These are phyloP conservation scores for Cardiospermum halicacabum DNA, from an alignment of 345 rosid genomes.

Conservation along the genomic window DNA sequence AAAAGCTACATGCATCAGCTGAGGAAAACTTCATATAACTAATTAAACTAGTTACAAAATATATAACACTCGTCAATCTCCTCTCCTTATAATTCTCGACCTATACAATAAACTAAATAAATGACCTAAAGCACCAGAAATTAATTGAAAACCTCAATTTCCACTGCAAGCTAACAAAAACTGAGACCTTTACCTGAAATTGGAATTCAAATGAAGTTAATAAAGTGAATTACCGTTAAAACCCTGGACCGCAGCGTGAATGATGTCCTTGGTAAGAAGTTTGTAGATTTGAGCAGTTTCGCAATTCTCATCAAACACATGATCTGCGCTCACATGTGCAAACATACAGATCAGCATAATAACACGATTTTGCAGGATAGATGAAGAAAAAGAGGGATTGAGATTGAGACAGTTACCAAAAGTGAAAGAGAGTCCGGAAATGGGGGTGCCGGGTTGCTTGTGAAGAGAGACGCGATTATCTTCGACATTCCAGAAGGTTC, in stretches of 20 bases:
- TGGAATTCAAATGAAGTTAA: not conserved
- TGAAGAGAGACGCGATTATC: conserved; percentile 81
- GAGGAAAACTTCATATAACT: not conserved
- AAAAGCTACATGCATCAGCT: not conserved
- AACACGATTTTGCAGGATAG: not conserved
- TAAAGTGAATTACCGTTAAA: conserved; percentile 56
- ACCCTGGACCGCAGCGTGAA: conserved; percentile 74
- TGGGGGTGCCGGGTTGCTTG: conserved; percentile 60
- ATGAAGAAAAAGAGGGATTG: not conserved
- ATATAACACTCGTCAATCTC: no score
- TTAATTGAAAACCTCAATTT: not conserved
- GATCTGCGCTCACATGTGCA: conserved; percentile 38
- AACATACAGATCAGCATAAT: not conserved
- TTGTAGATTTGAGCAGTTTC: conserved; percentile 63
- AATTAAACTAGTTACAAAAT: not conserved
- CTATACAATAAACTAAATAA: not conserved
- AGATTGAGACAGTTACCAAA: conserved; percentile 54
- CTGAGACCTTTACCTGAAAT: no score
- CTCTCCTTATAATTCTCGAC: no score
- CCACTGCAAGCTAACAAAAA: no score
- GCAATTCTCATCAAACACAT: conserved; percentile 69
- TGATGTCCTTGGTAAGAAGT: conserved; percentile 73
- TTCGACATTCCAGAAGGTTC: conserved; percentile 51
- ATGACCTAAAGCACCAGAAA: not conserved
- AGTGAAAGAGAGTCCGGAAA: conserved; percentile 59